Percentiles rank a stretch among this genome's conserved stretches.
Evolutionary conservation across 2,329 filamentous ascomycete species (phyloP).

Genomic region (Leptographium lundbergii): DNA sequence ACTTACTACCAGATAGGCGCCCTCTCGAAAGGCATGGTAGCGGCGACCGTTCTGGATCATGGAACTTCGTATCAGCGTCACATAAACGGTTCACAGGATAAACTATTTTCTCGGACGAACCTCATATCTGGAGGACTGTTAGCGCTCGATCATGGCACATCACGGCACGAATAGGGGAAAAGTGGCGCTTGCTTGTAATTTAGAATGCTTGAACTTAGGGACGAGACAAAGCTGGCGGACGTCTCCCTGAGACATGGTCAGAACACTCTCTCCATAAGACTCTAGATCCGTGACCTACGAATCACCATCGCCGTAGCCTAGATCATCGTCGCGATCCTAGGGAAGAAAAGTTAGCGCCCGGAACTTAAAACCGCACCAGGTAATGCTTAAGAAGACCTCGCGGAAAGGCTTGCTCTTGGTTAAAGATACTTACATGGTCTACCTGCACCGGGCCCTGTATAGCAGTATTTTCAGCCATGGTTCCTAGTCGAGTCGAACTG

Average conservation of each 20-base stretch:
- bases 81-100: too few species aligned
- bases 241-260: background rate
- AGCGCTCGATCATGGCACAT: background rate
- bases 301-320: background rate
- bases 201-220: background rate
- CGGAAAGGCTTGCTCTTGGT: conserved; percentile 12
- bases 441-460: too few species aligned
- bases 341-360: background rate
- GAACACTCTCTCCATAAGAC: background rate
- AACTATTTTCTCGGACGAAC: background rate
- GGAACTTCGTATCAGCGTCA: background rate
- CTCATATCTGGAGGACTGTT: background rate
- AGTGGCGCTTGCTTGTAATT: background rate
- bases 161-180: too few species aligned
- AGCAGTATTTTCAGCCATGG: too few species aligned
- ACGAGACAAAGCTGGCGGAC: background rate
- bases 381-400: conserved; percentile 35
- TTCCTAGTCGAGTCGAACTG: too few species aligned
- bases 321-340: background rate
- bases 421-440: too few species aligned
- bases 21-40: conserved; percentile 3
- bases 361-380: too few species aligned
- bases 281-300: background rate
- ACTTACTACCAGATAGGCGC: background rate
- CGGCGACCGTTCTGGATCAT: background rate